Percentiles rank a stretch among this genome's conserved stretches.
Conservation (phyloP, 805 yeast genomes). For the Wickerhamiella azyma region DNA sequence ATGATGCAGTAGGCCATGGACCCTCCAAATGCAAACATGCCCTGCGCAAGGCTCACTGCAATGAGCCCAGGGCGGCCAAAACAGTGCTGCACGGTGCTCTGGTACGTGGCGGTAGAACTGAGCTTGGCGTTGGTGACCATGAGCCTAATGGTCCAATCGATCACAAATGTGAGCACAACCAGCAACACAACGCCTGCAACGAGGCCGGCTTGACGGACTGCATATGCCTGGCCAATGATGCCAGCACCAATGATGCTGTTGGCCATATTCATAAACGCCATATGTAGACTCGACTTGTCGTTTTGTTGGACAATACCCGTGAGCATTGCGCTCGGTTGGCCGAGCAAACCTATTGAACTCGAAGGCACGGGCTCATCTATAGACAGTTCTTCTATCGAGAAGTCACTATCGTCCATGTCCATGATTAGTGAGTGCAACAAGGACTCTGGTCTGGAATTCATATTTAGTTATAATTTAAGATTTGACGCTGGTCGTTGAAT, state of each 20-base stretch:
- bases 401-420: slow-evolving; percentile 3
- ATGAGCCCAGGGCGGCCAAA: slow-evolving; percentile 63
- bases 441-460: background rate
- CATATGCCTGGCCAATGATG: slow-evolving; percentile 85
- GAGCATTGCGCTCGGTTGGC: slow-evolving; percentile 17
- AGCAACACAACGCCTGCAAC: slow-evolving; percentile 56
- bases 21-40: slow-evolving; percentile 88
- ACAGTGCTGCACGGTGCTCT: slow-evolving; percentile 68
- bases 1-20: slow-evolving; percentile 87
- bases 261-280: slow-evolving; percentile 97
- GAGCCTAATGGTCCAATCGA: slow-evolving; percentile 73
- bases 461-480: background rate
- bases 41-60: slow-evolving; percentile 59
- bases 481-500: background rate
- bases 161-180: slow-evolving; percentile 46
- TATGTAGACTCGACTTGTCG: slow-evolving; percentile 44
- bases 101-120: slow-evolving; percentile 65
- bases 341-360: slow-evolving; percentile 15
- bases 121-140: slow-evolving; percentile 73
- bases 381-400: slow-evolving; percentile 9
- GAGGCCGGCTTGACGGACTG: slow-evolving; percentile 68
- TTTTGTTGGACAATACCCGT: slow-evolving; percentile 16
- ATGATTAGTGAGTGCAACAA: background rate
- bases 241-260: slow-evolving; percentile 94
- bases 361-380: slow-evolving; percentile 1